Conservation (phyloP, 2,329 filamentous ascomycete genomes). For the Ophiostoma sp. region DNA sequence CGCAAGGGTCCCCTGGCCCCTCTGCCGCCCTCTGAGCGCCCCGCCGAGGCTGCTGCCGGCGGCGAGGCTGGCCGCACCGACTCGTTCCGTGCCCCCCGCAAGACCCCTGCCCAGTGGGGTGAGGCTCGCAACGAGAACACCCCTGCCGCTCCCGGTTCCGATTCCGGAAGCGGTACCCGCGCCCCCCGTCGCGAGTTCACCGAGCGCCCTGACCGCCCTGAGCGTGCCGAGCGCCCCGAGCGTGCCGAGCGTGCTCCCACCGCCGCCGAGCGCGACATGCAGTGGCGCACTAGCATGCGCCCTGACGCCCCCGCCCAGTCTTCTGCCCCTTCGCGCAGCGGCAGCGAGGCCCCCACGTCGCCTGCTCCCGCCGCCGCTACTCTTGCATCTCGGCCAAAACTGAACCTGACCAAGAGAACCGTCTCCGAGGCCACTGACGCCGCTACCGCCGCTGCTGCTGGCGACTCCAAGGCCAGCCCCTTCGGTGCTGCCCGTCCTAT, state of each 20-base stretch:
- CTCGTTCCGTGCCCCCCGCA: conserved; percentile 53
- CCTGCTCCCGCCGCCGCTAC: conserved; percentile 48
- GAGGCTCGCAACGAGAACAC: conserved; percentile 46
- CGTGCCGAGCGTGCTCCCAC: conserved; percentile 64
- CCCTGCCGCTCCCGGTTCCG: conserved; percentile 14
- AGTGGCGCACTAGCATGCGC: conserved; percentile 89
- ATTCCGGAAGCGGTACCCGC: conserved; percentile 59
- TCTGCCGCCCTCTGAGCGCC: conserved; percentile 47
- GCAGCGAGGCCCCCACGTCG: conserved; percentile 68
- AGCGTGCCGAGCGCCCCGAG: conserved; percentile 34
- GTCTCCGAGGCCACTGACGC: conserved; percentile 63
- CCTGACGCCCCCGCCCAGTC: conserved; percentile 65
- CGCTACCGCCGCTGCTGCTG: conserved; percentile 45
- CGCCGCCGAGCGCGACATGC: conserved; percentile 84
- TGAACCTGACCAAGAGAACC: conserved; percentile 88
- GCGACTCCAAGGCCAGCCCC: conserved; percentile 78
- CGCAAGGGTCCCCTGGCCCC: conserved; percentile 87
- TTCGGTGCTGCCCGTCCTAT: conserved; percentile 93
- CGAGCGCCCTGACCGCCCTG: conserved; percentile 50
- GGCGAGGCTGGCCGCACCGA: conserved; percentile 44
- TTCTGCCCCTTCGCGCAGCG: conserved; percentile 61
- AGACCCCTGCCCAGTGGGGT: conserved; percentile 69
- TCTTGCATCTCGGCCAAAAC: conserved; percentile 62
- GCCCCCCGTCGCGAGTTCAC: conserved; percentile 73
- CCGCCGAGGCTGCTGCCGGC: conserved; percentile 48